phyloP scores from a whole-genome alignment of 225 moss, liverwort and hornwort species.

The Sphagnum tenellum region DNA sequence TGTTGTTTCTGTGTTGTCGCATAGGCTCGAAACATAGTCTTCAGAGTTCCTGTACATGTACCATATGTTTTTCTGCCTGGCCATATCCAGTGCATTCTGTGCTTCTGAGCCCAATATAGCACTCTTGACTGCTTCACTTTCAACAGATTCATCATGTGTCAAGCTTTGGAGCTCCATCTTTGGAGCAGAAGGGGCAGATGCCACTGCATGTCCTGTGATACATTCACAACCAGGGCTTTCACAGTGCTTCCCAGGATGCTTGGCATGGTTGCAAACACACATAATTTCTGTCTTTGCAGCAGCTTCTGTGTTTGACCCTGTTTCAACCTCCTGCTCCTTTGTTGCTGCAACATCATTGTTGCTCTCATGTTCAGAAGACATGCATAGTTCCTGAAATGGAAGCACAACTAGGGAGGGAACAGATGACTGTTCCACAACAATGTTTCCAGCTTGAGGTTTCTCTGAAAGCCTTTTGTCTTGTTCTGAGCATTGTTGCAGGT shows the following conservation, averaged over 20 bases:
- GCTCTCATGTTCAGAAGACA: no score
- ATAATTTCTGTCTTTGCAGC: background rate
- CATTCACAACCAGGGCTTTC: conserved; percentile 13
- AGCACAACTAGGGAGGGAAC: no score
- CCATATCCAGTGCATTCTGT: background rate
- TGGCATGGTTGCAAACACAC: conserved; percentile 6
- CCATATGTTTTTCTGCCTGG: conserved; percentile 23
- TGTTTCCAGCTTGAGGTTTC: no score
- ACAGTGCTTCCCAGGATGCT: conserved; percentile 6
- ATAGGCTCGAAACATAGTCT: conserved; percentile 10
- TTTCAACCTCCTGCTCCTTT: background rate
- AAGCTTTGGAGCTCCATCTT: no score
- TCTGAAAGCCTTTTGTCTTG: background rate
- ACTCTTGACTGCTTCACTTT: no score
- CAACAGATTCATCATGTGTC: no score
- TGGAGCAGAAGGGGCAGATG: no score
- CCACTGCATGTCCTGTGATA: background rate
- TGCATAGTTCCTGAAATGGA: no score
- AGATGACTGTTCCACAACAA: no score
- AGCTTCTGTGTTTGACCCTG: background rate
- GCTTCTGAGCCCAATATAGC: no score
- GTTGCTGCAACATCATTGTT: no score
- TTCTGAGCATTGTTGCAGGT: background rate
- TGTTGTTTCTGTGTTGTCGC: no score
- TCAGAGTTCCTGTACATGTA: conserved; percentile 30